Base-by-base conservation (phyloP, 805 yeast genomes). In the Candida lessepsii region DNA sequence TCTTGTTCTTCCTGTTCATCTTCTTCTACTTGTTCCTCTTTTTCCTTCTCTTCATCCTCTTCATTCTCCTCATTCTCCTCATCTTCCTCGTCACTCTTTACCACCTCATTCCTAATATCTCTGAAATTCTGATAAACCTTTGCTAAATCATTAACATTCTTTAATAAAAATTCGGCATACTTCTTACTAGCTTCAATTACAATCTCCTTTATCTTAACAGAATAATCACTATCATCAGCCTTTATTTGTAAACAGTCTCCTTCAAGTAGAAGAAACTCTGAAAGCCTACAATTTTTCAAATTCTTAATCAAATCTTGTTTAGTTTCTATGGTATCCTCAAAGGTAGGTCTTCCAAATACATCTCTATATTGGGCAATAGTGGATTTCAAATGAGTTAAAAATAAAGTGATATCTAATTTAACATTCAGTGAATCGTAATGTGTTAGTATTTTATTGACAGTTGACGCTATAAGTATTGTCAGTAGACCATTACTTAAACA, bases 121-220 rank as follows among this genome's bases (percentile, higher is more conserved):
- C 30, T 39, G 17, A 30, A 24, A 33, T 25, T 18, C 14, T 11
- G 28, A 27, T 41, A 28, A 32, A 39, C 18, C 18, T 38, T 34
- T 5, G 42, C 39, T 40, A 46, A 42, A 27, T 56, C 60, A 34
- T 57, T 53, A 20, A 60, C 46, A 33, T 52, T 53, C 21, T 50
- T 52, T 9, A 56, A 37, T 37, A 60, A 42, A 9, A 44, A 39
- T 17, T 48, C 47, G 1, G 54, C 46, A 36, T 59, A 59, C 27
- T 42, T 39, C 32, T 41, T 35, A 1, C 54, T 41, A 3, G 59
- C 53, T 5, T 52, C 49, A 8, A 58, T 46, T 1, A 61, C 51
- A 3, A 57, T 49, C 13, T 47, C 42, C 37, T 53, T 57, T 42
- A 62, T 48, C 8, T 38, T 42, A 26, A 36, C 40, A 18, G 53